A percentile compares a stretch with the other conserved stretches of the same genome.
Evolutionary conservation across 768 basidiomycete species (phyloP).

Genomic region (Suillus fuscotomentosus): DNA sequence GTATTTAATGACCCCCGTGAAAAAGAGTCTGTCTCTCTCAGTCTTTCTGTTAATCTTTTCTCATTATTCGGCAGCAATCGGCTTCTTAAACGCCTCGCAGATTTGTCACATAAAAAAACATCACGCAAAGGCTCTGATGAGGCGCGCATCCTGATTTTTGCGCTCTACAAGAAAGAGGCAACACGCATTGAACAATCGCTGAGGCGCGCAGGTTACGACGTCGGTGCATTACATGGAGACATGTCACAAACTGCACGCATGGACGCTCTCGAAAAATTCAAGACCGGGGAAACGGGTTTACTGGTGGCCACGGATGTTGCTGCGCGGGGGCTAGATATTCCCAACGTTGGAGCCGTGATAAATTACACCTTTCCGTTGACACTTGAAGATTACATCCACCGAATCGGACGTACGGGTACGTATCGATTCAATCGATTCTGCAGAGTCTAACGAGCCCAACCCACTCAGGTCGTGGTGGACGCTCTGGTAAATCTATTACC

Average conservation of each 20-base stretch:
- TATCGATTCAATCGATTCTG: background rate
- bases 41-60: background rate
- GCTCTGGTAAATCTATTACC: slow-evolving; percentile 87
- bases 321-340: slow-evolving; percentile 95
- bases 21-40: slow-evolving; percentile 68
- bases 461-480: slow-evolving; percentile 79
- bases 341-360: slow-evolving; percentile 90
- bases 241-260: slow-evolving; percentile 83
- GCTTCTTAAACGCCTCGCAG: slow-evolving; percentile 53
- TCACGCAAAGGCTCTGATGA: slow-evolving; percentile 47
- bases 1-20: slow-evolving; percentile 83
- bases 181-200: slow-evolving; percentile 85
- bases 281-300: slow-evolving; percentile 73
- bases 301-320: slow-evolving; percentile 98
- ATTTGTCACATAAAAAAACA: slow-evolving; percentile 61
- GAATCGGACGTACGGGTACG: slow-evolving; percentile 84
- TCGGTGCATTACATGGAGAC: slow-evolving; percentile 88
- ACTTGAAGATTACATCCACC: slow-evolving; percentile 90
- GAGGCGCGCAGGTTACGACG: slow-evolving; percentile 68
- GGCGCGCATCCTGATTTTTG: slow-evolving; percentile 85
- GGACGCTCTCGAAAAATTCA: slow-evolving; percentile 85
- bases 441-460: background rate
- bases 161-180: slow-evolving; percentile 97
- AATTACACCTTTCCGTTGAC: slow-evolving; percentile 99
- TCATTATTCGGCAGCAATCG: slow-evolving; percentile 46